These are phyloP conservation scores for Liquidambar formosana DNA, from an alignment of 164 flowering plant genomes.

Conservation along the genomic window DNA sequence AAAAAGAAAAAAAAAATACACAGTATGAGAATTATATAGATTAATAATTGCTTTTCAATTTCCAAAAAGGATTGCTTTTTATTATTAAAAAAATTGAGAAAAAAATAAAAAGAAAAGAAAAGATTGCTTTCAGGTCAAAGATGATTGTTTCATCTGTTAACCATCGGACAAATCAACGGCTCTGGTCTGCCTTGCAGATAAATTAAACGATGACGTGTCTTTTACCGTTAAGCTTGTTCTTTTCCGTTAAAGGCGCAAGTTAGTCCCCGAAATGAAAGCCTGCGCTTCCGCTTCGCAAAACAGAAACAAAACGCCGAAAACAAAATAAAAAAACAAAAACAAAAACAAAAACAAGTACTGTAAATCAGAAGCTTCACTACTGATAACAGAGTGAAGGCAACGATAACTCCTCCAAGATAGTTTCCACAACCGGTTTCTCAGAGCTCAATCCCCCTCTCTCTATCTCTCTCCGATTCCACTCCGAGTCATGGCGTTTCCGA, in stretches of 20 bases:
- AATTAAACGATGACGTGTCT: conserved; percentile 7
- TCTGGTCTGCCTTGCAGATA: too few relatives aligned
- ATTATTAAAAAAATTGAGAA: too few relatives aligned
- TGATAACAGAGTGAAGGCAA: conserved; percentile 18
- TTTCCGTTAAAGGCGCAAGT: conserved; percentile 30
- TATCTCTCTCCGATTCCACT: neutral
- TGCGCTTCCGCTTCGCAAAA: conserved; percentile 6
- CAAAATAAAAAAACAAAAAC: neutral
- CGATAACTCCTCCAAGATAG: conserved; percentile 15
- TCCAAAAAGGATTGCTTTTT: too few relatives aligned
- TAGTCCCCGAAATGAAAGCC: conserved; percentile 5
- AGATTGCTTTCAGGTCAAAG: too few relatives aligned
- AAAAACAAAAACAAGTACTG: neutral
- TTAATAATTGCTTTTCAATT: too few relatives aligned
- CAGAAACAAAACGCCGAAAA: conserved; percentile 2
- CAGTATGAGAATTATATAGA: too few relatives aligned
- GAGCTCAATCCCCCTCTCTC: neutral
- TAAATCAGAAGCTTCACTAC: conserved; percentile 16
- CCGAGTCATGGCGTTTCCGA: conserved; percentile 24
- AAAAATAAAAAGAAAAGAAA: too few relatives aligned
- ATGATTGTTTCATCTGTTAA: too few relatives aligned
- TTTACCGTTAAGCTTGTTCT: conserved; percentile 21
- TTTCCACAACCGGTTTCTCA: neutral
- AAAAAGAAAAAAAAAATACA: too few relatives aligned
- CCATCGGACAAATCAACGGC: too few relatives aligned